phyloP scores from a whole-genome alignment of 2,329 filamentous ascomycete species.

The Exophiala alcalophila region DNA sequence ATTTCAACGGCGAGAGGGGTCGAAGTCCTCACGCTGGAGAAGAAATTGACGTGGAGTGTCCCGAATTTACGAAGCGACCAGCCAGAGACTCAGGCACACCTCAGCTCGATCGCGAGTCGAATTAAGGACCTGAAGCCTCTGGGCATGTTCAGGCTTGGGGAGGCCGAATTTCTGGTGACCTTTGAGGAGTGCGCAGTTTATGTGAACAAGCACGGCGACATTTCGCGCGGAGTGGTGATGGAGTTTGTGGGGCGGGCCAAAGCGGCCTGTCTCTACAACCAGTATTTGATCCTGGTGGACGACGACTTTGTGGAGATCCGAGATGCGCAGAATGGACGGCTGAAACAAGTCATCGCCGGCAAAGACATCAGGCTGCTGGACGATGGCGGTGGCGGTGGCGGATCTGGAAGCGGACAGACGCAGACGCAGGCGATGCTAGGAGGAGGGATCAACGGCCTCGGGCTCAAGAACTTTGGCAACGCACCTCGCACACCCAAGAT shows the following conservation, averaged over 20 bases:
- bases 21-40: constrained; percentile 93
- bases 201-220: constrained; percentile 96
- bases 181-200: constrained; percentile 98
- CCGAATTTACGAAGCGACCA: constrained; percentile 70
- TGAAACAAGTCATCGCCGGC: constrained; percentile 91
- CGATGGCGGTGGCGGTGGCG: constrained; percentile 67
- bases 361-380: constrained; percentile 87
- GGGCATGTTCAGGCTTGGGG: constrained; percentile 93
- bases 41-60: constrained; percentile 92
- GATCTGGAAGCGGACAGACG: constrained; percentile 50
- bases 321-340: constrained; percentile 89
- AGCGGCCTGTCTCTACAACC: constrained; percentile 81
- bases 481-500: constrained; percentile 79
- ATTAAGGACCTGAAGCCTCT: constrained; percentile 80
- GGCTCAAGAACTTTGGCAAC: constrained; percentile 34
- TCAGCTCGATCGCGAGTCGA: constrained; percentile 79
- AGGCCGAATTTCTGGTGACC: constrained; percentile 86
- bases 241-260: constrained; percentile 95
- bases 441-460: constrained; percentile 36
- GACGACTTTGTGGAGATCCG: constrained; percentile 95
- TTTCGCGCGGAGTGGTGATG: constrained; percentile 92
- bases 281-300: constrained; percentile 90
- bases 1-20: constrained; percentile 89
- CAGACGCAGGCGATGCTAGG: constrained; percentile 38
- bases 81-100: constrained; percentile 57